Base-by-base conservation (phyloP, 2,329 filamentous ascomycete genomes). In the Cercospora sp. region DNA sequence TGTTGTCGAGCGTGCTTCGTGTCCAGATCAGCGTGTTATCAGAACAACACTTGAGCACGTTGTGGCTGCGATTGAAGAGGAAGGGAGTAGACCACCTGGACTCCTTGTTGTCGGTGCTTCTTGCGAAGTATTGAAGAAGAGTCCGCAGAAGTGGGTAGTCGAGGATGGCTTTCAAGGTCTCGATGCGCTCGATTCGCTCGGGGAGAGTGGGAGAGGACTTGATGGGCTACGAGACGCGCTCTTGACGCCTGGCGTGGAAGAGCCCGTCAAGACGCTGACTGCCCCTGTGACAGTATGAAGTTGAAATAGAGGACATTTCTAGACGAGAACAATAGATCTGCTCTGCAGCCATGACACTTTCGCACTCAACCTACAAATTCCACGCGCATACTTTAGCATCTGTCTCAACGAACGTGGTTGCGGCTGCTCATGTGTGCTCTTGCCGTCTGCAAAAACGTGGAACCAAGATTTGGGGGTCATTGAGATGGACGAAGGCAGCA, bases 1-100 rank as follows among this genome's bases (percentile, higher is more conserved):
- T 0, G 94, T 99, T 10, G 87, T 99, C 65, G 95, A 99, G 80
- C 87, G 95, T 40, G 95, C 95, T 5, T 97, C 92, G 69, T 99
- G 95, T 77, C 91, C 93, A 0, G 95, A 99, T 77, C 95, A 99
- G 82, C 86, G 94, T 60, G 92, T 99, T 16, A 94, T 99, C 30
- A 86, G 95, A 65, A 95, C 93, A 1, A 97, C 93, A 0, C 81
- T 99, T 26, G 86, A 89, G 73, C 86, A 90, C 74, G 92, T 98
- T 1, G 91, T 86, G 26, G 86, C 89, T 63, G 95, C 95, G 0
- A 89, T 99, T 57, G 93, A 97, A 78, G 88, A 91, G 60, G 93
- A 96, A 76, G 95, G 95, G 0, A 95, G 91, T 73, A 84, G 94
- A 40, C 95, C 95, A 13, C 95, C 95, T 0, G 95, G 95, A 0